Base-by-base conservation (phyloP, 768 basidiomycete species). In the Hypholoma sublateritium region DNA sequence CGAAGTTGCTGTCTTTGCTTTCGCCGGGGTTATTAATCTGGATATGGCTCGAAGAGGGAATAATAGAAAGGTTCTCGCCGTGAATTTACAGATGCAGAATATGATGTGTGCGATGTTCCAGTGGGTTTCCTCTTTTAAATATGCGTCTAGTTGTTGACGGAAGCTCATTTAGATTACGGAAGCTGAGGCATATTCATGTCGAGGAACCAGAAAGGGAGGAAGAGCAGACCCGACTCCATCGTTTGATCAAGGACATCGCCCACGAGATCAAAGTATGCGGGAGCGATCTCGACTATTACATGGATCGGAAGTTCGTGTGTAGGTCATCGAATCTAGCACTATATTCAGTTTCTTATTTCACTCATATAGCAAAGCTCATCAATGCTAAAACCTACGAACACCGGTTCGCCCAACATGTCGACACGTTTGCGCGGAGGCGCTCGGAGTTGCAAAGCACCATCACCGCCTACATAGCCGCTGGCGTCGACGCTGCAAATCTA, bases 71-170 rank as follows among this genome's bases (percentile, higher is more conserved):
- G 71, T 82, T 21, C 51, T 75, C 16, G 62, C 67, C 0, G 66
- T 82, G 7, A 71, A 73, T 52, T 39, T 74, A 5, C 73, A 75
- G 58, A 81, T 81, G 75, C 71, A 69, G 49, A 70, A 75, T 36
- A 77, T 75, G 75, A 74, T 81, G 73, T 59, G 62, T 6, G 67
- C 71, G 4, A 67, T 81, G 13, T 67, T 80, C n/a, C 72, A 77
- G 80, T 80, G 51, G n/a, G 78, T 57, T 41, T 22, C 21, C 11
- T 17, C 9, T 11, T 14, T 28, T 7, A 16, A 11, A 37, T 32
- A 7, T 19, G 0, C 22, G 17, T 19, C 48, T 11, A 21, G 35
- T 8, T 54, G 36, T 9, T 19, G 16, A 39, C 16, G 22, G 57
- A 37, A 51, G 13, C 24, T 14, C 8, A 48, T 17, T 0, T 0